Base-by-base conservation (phyloP, 73 alveolate genomes). In the Urostyla sp. region DNA sequence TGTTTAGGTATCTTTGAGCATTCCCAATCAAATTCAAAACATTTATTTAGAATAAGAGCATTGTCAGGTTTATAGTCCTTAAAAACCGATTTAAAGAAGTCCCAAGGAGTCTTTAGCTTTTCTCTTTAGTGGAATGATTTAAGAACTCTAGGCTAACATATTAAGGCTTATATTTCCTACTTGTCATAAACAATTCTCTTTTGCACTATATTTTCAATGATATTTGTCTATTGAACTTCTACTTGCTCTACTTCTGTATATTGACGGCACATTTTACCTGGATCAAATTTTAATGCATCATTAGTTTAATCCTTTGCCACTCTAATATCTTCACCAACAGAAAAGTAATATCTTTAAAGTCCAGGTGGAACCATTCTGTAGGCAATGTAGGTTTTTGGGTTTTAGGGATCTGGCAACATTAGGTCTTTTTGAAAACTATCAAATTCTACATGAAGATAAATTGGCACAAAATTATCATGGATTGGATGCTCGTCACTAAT, bases 21-120 rank as follows among this genome's bases (percentile, higher is more conserved):
- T n/a, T 54, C 73, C 95, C 97, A 91, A 52, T 91, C 97, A 76
- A 81, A 72, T 16, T 91, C 94, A 66, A 91, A 91, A 45, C 95
- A 88, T 16, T 76, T 73, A 34, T 38, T 69, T 18, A 91, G 87
- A 15, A 88, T 24, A 0, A 49, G 59, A 10, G 84, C 83, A 10
- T 73, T 80, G 44, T 88, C 95, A 1, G 85, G 77, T 46, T 63
- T 82, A 55, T 87, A 91, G 58, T 91, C 97, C 72, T 81, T 88
- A 49, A 91, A 91, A 0, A 91, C 84, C 0, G 95, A 88, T 36
- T 81, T 77, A 61, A 61, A 72, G 84, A 89, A 77, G 45, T 72
- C 89, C 97, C 97, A 91, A 8, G 93, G 93, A 0, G 93, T 85
- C 52, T 76, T 85, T 3, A 85, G 59, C 31, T 76, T 45, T 0